Conservation (phyloP, 176 grass and related monocot species). For the Carex scoparia region DNA sequence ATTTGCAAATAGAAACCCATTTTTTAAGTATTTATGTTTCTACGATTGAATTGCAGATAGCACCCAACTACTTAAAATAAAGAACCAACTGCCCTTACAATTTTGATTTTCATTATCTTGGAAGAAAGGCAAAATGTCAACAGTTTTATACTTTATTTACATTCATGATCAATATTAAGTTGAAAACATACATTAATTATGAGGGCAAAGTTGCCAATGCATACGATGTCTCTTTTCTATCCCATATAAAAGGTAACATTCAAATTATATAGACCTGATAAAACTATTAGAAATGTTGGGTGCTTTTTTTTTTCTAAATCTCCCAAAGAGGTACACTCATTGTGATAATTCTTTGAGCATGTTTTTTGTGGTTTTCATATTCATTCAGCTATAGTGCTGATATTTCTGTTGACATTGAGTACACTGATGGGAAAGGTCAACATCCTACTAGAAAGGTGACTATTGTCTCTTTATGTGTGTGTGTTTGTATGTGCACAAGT, state of each 20-base stretch:
- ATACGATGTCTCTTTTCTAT: not conserved
- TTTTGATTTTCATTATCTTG: not conserved
- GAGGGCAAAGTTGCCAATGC: not conserved
- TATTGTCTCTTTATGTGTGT: not conserved
- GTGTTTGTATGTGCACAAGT: not conserved
- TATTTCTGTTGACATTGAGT: constrained; percentile 58
- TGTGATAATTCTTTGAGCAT: not conserved
- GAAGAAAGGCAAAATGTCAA: not conserved
- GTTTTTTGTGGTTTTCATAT: constrained; percentile 6
- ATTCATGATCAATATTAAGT: not conserved
- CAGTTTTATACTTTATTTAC: not conserved
- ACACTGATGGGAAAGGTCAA: constrained; percentile 57
- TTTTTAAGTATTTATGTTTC: not conserved
- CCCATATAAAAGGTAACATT: not conserved
- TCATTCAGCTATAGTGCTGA: constrained; percentile 69
- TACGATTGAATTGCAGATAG: not conserved
- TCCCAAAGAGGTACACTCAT: not conserved
- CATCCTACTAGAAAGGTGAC: constrained; percentile 4
- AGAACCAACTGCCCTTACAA: not conserved
- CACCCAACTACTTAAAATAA: not conserved
- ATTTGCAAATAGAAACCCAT: not conserved
- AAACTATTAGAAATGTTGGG: not conserved
- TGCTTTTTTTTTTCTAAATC: not conserved
- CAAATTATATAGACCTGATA: not conserved
- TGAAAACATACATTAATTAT: not conserved